A percentile compares a stretch with the other conserved stretches of the same genome.
phyloP scores from a whole-genome alignment of 306 rosid genomes.

The Mimosa bimucronata region DNA sequence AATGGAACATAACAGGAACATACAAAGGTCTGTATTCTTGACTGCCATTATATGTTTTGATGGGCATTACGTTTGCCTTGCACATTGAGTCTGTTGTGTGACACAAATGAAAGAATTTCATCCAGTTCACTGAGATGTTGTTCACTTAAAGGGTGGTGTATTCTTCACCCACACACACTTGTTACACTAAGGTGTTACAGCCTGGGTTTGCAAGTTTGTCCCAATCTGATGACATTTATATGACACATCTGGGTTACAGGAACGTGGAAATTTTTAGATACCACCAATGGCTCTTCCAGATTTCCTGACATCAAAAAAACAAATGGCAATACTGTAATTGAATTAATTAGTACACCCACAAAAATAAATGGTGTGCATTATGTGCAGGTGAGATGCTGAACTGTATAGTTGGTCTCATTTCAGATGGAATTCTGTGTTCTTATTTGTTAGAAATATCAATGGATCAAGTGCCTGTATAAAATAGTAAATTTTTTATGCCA shows the following conservation, averaged over 20 bases:
- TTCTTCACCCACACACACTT: slow-evolving; percentile 18
- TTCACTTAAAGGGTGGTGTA: slow-evolving; percentile 15
- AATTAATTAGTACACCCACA: slow-evolving; percentile 87
- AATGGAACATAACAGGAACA: slow-evolving; percentile 96
- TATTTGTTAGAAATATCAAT: slow-evolving; percentile 7
- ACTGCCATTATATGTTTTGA: slow-evolving; percentile 10
- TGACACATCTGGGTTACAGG: slow-evolving; percentile 65
- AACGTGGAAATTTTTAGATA: slow-evolving; percentile 81
- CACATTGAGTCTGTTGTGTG: slow-evolving; percentile 15
- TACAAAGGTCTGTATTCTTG: slow-evolving; percentile 79
- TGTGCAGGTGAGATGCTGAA: slow-evolving; percentile 79
- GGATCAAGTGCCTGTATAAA: background rate
- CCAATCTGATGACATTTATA: slow-evolving; percentile 16
- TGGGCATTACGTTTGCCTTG: background rate
- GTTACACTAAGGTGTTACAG: slow-evolving; percentile 9
- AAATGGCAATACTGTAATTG: slow-evolving; percentile 81
- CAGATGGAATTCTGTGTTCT: slow-evolving; percentile 31
- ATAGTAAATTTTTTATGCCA: slow-evolving; percentile 10
- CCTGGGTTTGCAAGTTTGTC: slow-evolving; percentile 24
- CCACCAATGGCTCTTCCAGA: slow-evolving; percentile 73
- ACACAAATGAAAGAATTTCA: slow-evolving; percentile 4
- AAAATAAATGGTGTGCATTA: slow-evolving; percentile 96
- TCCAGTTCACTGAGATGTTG: slow-evolving; percentile 22
- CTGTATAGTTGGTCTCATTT: slow-evolving; percentile 32
- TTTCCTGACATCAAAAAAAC: slow-evolving; percentile 85